These are phyloP conservation scores for Alopecurus myosuroides DNA, from an alignment of 176 grass and related monocot genomes.

Conservation along the genomic window DNA sequence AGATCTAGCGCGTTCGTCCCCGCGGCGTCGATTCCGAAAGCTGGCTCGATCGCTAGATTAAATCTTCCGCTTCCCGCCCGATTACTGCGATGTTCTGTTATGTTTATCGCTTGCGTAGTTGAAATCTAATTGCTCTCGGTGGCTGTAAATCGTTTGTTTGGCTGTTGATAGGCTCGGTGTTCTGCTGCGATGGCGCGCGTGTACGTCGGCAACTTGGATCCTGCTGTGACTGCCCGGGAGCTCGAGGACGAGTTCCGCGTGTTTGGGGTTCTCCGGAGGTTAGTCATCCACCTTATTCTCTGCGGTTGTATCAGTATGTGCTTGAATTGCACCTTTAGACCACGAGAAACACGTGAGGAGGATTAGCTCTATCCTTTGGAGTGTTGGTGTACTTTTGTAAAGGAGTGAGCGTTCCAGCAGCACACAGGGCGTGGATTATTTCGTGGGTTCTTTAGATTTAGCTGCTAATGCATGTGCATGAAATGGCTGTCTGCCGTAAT, in stretches of 20 bases:
- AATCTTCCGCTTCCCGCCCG: not conserved
- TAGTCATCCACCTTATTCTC: not conserved
- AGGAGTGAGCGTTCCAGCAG: not conserved
- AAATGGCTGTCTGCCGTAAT: not conserved
- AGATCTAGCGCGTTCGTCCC: not conserved
- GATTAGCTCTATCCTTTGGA: not conserved
- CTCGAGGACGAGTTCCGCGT: slow-evolving; percentile 82
- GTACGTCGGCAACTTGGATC: slow-evolving; percentile 78
- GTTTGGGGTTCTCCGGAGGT: slow-evolving; percentile 80
- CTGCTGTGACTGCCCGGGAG: slow-evolving; percentile 53
- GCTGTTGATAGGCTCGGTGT: not conserved
- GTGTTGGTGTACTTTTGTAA: not conserved
- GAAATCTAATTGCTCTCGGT: not conserved
- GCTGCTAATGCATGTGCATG: not conserved
- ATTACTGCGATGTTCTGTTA: not conserved
- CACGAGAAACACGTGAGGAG: not conserved
- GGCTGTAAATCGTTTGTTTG: not conserved
- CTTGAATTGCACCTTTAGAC: not conserved
- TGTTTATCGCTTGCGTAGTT: not conserved
- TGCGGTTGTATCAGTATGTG: not conserved
- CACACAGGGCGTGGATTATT: not conserved
- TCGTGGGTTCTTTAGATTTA: not conserved
- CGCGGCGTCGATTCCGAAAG: not conserved
- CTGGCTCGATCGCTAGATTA: not conserved
- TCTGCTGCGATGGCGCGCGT: slow-evolving; percentile 50